Conservation (phyloP, 441 rosid genomes). For the Mallotus repandus region DNA sequence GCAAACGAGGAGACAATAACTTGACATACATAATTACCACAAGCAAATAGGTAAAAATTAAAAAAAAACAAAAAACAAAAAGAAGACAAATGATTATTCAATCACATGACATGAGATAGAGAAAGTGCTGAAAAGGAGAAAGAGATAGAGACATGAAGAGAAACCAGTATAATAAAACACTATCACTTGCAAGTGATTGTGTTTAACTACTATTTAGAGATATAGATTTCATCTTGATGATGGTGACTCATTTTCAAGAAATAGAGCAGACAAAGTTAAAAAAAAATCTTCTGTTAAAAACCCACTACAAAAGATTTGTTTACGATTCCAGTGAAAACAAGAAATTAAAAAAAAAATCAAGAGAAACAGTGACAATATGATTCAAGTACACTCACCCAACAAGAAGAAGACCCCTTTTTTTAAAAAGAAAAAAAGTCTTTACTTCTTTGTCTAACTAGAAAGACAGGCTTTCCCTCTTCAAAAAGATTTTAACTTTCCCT, state of each 20-base stretch:
- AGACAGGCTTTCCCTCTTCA: constrained; percentile 19
- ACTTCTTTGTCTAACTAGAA: constrained; percentile 18
- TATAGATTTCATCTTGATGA: constrained; percentile 36
- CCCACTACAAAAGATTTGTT: constrained; percentile 23
- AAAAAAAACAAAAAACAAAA: not conserved
- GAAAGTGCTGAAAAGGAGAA: constrained; percentile 30
- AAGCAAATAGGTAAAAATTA: constrained; percentile 7
- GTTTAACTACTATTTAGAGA: constrained; percentile 37
- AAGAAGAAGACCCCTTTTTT: constrained; percentile 11
- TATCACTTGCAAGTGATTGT: constrained; percentile 24
- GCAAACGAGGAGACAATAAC: constrained; percentile 26
- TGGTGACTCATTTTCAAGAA: constrained; percentile 37
- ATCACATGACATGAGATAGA: constrained; percentile 22
- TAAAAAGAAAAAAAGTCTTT: constrained; percentile 1
- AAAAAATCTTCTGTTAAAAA: constrained; percentile 8
- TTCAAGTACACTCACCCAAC: constrained; percentile 5
- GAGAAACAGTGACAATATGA: not conserved
- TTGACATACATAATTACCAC: constrained; percentile 26
- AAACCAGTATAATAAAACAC: not conserved
- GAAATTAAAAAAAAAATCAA: not conserved
- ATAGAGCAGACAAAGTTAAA: constrained; percentile 25
- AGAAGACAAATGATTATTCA: constrained; percentile 27
- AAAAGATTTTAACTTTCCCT: not conserved
- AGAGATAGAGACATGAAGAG: constrained; percentile 13
- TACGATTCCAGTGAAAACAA: constrained; percentile 23